Conservation (phyloP, 2,329 filamentous ascomycete genomes). For the Trichophyton schoenleinii region DNA sequence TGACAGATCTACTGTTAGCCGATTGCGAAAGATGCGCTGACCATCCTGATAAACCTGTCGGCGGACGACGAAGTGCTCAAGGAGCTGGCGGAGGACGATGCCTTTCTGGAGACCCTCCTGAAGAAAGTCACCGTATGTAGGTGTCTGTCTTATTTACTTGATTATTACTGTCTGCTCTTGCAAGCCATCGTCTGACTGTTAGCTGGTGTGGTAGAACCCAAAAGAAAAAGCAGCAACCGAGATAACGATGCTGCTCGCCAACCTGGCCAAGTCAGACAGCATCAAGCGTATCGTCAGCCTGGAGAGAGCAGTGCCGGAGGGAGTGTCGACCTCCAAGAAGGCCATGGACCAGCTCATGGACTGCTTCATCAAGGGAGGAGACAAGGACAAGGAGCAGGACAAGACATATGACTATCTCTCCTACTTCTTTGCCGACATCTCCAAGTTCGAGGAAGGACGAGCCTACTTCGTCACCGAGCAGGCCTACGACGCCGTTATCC, state of each 20-base stretch:
- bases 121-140: constrained; percentile 60
- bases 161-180: neutral
- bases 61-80: constrained; percentile 66
- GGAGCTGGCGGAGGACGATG: constrained; percentile 61
- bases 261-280: constrained; percentile 68
- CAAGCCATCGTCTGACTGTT: too few species aligned
- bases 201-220: constrained; percentile 18
- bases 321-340: constrained; percentile 57
- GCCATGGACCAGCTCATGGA: constrained; percentile 88
- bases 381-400: constrained; percentile 41
- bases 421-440: constrained; percentile 86
- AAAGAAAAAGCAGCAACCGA: constrained; percentile 74
- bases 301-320: constrained; percentile 55
- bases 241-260: constrained; percentile 83
- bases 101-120: constrained; percentile 64
- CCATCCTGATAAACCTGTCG: constrained; percentile 67
- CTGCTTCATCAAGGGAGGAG: constrained; percentile 77
- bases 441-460: constrained; percentile 64
- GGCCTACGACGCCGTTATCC: constrained; percentile 69
- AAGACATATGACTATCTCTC: constrained; percentile 74
- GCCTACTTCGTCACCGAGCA: constrained; percentile 63
- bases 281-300: constrained; percentile 56
- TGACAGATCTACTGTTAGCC: constrained; percentile 39
- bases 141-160: constrained; percentile 22
- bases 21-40: constrained; percentile 86